Evolutionary conservation across 352 stramenopile genomes (phyloP).

Genomic region (Pythium angustatum): DNA sequence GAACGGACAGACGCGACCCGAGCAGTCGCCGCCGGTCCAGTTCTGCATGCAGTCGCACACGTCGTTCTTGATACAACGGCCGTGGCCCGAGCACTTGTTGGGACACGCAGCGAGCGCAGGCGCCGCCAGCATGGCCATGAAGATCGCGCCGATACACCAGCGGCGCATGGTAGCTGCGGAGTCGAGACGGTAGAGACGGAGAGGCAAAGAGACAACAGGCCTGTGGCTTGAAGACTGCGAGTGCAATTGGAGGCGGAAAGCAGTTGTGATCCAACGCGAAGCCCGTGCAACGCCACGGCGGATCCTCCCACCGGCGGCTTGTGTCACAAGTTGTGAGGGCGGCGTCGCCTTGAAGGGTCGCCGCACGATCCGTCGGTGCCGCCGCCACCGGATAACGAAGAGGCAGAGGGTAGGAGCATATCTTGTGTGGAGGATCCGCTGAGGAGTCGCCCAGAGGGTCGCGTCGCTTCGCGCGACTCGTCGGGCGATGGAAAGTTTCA

Average conservation of each 20-base stretch:
- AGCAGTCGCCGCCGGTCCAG: conserved; percentile 59
- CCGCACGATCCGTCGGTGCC: not conserved
- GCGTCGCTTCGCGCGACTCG: conserved; percentile 4
- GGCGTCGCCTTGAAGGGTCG: conserved; percentile 8
- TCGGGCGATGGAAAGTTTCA: not conserved
- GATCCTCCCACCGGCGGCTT: no score
- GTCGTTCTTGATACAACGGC: conserved; percentile 73
- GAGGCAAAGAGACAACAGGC: not conserved
- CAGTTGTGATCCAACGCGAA: conserved; percentile 26
- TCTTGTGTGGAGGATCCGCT: conserved; percentile 8
- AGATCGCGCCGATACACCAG: conserved; percentile 37
- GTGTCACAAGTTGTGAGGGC: no score
- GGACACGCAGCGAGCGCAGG: conserved; percentile 37
- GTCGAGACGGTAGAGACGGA: no score
- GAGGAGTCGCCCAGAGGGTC: conserved; percentile 14
- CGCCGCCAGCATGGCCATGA: conserved; percentile 33
- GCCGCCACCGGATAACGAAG: not conserved
- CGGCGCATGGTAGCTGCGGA: conserved; percentile 31
- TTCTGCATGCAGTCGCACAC: conserved; percentile 85
- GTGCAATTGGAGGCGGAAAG: conserved; percentile 12
- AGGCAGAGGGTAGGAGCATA: conserved; percentile 7
- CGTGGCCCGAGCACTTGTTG: conserved; percentile 91
- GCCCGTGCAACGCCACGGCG: not conserved
- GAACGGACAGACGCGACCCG: conserved; percentile 41
- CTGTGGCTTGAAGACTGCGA: not conserved